Evolutionary conservation across 306 rosid species (phyloP).

Genomic region (Corylus avellana): DNA sequence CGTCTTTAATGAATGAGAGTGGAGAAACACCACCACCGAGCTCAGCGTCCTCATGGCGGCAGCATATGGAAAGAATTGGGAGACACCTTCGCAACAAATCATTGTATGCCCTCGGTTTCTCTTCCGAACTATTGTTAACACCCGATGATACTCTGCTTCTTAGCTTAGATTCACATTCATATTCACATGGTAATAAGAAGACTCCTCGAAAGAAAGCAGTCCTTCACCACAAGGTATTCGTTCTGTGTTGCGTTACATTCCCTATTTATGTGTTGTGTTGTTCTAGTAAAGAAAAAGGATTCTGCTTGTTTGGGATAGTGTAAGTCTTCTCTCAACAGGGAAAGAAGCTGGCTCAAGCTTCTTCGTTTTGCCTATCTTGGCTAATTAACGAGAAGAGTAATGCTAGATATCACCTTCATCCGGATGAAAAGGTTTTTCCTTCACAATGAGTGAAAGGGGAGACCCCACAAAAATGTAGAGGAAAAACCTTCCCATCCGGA

Average conservation of each 20-base stretch:
- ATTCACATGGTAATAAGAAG: constrained; percentile 39
- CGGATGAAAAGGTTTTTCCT: no score
- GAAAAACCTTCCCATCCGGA: no score
- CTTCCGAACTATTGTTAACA: constrained; percentile 63
- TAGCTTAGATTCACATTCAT: constrained; percentile 50
- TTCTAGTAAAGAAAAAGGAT: background rate
- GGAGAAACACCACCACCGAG: constrained; percentile 30
- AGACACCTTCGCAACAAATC: constrained; percentile 59
- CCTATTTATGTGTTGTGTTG: background rate
- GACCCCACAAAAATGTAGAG: no score
- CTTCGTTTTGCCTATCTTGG: no score
- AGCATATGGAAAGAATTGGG: constrained; percentile 34
- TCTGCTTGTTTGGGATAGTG: background rate
- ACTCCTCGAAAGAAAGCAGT: constrained; percentile 64
- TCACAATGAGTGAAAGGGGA: no score
- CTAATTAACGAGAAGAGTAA: no score
- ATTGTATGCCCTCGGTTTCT: constrained; percentile 69
- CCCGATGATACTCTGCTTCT: constrained; percentile 62
- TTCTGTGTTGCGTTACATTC: constrained; percentile 9
- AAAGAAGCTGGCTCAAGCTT: no score
- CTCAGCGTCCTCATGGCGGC: constrained; percentile 46
- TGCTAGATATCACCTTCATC: no score
- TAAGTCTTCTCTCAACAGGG: no score
- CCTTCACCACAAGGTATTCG: constrained; percentile 60
- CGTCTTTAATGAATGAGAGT: constrained; percentile 50